Percentiles rank a stretch among this genome's conserved stretches.
Evolutionary conservation across 2,329 filamentous ascomycete species (phyloP).

Genomic region (Botrytis elliptica): DNA sequence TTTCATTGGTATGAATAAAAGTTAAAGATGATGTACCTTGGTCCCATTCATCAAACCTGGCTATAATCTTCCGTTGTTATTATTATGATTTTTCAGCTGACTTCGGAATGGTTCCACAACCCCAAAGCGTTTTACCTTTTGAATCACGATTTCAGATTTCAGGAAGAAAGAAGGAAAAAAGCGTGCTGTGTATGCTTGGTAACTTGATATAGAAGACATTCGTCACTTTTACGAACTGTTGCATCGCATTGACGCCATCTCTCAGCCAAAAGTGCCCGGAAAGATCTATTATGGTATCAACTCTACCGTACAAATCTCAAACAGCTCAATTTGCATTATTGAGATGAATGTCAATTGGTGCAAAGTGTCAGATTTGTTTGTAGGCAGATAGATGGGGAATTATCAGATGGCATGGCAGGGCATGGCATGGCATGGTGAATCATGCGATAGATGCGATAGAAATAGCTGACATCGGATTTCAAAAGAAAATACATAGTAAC

Average conservation of each 20-base stretch:
- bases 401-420: conserved; percentile 2
- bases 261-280: not conserved
- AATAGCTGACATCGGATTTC: conserved; percentile 1
- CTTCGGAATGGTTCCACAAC: conserved; percentile 13
- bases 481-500: conserved; percentile 2
- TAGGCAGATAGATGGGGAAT: conserved; percentile 7
- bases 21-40: not conserved
- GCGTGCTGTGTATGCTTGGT: not conserved
- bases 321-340: conserved; percentile 4
- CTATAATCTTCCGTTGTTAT: not conserved
- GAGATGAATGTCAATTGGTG: not conserved
- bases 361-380: not conserved
- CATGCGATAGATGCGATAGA: conserved; percentile 15
- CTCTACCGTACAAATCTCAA: conserved; percentile 8
- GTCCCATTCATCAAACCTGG: not conserved
- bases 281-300: not conserved
- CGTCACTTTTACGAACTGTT: conserved; percentile 17
- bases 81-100: conserved; percentile 17
- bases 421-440: not conserved
- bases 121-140: conserved; percentile 8
- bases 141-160: not conserved
- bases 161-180: not conserved
- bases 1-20: conserved; percentile 1
- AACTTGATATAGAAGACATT: not conserved
- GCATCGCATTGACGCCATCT: conserved; percentile 19